Base-by-base conservation (phyloP, 192 early-diverging fungal genomes). In the Coemansia sp. region DNA sequence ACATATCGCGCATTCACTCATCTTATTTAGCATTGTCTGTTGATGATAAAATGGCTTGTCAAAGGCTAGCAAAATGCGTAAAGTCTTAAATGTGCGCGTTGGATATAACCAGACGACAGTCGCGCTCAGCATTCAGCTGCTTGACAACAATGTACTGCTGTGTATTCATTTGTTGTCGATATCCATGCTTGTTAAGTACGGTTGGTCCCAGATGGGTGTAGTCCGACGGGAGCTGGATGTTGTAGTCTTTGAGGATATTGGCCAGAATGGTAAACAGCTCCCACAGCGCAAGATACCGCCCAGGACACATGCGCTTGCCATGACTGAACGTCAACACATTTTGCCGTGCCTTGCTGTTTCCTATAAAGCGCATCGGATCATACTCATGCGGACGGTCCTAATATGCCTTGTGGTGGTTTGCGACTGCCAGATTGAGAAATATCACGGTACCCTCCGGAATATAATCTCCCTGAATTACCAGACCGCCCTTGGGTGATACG, bases 131-230 rank as follows among this genome's bases (percentile, higher is more conserved):
- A 4, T 67, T 56, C 4, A 61, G 49, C 5, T 71, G 77, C 54
- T 69, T 74, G 28, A 71, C 61, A n/a, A 80, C 64, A 24, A 74
- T 80, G 38, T 64, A 74, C 65, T 80, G 71, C 21, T 62, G 60
- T 22, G 68, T 49, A 27, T 74, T 61, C 71, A 76, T 76, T 12
- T 49, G 62, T 51, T 53, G 63, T 30, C 73, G 73, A 32, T 67
- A 69, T n/a, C 77, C 77, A 41, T 72, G 49, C 66, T 69, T 62
- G 58, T 73, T 65, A 1, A 72, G 58, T 26, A 76, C 53, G 7
- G 28, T 31, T 0, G 78, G 78, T 7, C 78, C 78, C 4, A 81
- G 56, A n/a, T 76, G 69, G 8, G 56, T 63, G 26, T 58, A 52
- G 53, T 81, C 73, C 10, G 34, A 14, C 1, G 78, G 78, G 23